Conservation (phyloP, 2,329 filamentous ascomycete species). For the Claviceps digitariae region DNA sequence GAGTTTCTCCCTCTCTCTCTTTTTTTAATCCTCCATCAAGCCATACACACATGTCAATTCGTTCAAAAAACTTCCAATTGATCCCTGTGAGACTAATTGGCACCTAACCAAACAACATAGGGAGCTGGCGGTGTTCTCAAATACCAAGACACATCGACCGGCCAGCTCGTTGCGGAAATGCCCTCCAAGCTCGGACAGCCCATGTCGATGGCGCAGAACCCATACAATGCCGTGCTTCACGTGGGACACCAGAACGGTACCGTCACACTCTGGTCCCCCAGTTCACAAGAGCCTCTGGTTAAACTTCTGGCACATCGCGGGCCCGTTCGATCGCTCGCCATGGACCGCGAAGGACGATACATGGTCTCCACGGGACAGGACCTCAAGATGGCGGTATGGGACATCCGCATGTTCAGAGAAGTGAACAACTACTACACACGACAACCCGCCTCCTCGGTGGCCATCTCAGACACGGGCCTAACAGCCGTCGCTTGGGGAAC, state of each 20-base stretch:
- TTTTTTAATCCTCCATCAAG: too few relatives aligned
- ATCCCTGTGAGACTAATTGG: not conserved
- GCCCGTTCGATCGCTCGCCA: conserved; percentile 69
- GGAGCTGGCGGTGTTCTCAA: conserved; percentile 75
- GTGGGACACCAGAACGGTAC: conserved; percentile 91
- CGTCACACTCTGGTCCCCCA: conserved; percentile 92
- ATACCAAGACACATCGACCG: conserved; percentile 92
- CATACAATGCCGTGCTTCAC: conserved; percentile 82
- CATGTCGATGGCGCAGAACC: conserved; percentile 75
- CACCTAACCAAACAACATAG: conserved; percentile 19
- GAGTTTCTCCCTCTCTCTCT: conserved; percentile 21
- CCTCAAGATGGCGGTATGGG: conserved; percentile 86
- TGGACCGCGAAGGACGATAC: conserved; percentile 84
- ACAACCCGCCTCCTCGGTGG: conserved; percentile 67
- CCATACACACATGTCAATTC: too few relatives aligned
- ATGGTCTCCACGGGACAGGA: conserved; percentile 93
- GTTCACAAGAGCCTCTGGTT: conserved; percentile 71
- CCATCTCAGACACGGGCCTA: conserved; percentile 79
- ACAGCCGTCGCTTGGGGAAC: conserved; percentile 89
- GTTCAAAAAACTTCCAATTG: too few relatives aligned
- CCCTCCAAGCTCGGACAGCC: conserved; percentile 75
- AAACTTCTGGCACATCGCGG: conserved; percentile 84
- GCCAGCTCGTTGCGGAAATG: conserved; percentile 74
- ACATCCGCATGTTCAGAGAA: conserved; percentile 86
- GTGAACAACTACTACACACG: conserved; percentile 80